Evolutionary conservation across 768 basidiomycete genomes (phyloP), one percentile per base, ranked within the genome.

Genomic region (Pisolithus tinctorius): DNA sequence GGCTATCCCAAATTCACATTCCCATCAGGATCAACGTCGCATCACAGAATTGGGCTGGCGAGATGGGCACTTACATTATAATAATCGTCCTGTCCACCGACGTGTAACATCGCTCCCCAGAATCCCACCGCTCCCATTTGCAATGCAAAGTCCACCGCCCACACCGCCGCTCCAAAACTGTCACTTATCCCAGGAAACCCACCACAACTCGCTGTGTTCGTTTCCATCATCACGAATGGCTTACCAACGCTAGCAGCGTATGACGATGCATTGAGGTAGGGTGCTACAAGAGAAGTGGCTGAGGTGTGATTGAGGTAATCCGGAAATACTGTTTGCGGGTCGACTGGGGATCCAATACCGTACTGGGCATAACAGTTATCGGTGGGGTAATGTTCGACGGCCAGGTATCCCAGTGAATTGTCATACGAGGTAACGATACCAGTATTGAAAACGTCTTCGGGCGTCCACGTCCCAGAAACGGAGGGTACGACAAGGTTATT

Each of bases 201-300:
- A 51, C 76, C 77, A 61, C 79, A 81, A 44, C 71, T 73, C 0
- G 77, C 78, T 7, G 75, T 72, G 56, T 77, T 78, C 36, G 75
- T 79, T 63, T 81, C 79, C 55, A 79, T 69, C 75, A 81, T 78
- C 46, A 77, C 57, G 52, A 79, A 65, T 30, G 74, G 74, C 59
- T 71, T 70, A 13, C 59, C 59, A 4, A 37, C 47, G 7, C 65
- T 58, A 46, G 69, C 62, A 8, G 73, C 72, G 42, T 62, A 58
- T 11, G 44, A 46, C 0, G 72, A 63, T 2, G 68, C 65, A 36
- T 65, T 68, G 5, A 71, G 42, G 61, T 77, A 79, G 8, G 65
- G 65, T 9, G 46, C 51, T 7, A 73, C 64, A 50, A 75, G 64
- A 20, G 56, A 48, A 6, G 63, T 52, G 1, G 70, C 71, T 5